These are phyloP conservation scores for Jackrogersella multiformis DNA, from an alignment of 495 filamentous ascomycete genomes.

Conservation along the genomic window DNA sequence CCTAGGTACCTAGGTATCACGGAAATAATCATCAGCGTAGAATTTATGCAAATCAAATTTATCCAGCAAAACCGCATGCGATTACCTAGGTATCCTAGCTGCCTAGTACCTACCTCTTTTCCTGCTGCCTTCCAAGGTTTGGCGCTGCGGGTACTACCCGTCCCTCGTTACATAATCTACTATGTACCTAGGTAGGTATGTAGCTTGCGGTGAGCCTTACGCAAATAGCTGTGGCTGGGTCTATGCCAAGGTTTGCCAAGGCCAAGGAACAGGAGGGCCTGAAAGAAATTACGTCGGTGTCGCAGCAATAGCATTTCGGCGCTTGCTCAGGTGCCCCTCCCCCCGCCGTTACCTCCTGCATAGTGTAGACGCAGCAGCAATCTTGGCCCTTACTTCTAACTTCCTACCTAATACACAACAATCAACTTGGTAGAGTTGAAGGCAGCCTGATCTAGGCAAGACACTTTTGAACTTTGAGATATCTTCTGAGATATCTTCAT, in stretches of 20 bases:
- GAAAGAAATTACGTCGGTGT: conserved; percentile 45
- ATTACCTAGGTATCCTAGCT: no score
- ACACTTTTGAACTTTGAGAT: conserved; percentile 12
- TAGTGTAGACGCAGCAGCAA: conserved; percentile 26
- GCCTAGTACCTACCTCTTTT: no score
- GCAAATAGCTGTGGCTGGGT: conserved; percentile 50
- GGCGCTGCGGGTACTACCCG: not conserved
- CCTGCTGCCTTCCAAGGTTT: no score
- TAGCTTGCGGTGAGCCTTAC: conserved; percentile 45
- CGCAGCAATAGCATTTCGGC: conserved; percentile 20
- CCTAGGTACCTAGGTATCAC: no score
- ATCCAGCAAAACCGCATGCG: no score
- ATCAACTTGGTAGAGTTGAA: conserved; percentile 12
- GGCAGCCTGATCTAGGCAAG: conserved; percentile 29
- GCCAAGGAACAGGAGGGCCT: conserved; percentile 11
- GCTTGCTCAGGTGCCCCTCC: conserved; percentile 41
- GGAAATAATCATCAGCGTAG: no score
- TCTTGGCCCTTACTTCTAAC: conserved; percentile 19
- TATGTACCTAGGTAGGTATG: conserved; percentile 4
- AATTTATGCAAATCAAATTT: no score
- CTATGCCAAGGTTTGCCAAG: conserved; percentile 37
- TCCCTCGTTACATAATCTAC: not conserved
- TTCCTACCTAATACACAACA: conserved; percentile 25
- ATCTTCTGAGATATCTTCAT: no score
- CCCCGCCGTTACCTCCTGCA: conserved; percentile 41